These are phyloP conservation scores for Asterophora lycoperdoides DNA, from an alignment of 768 basidiomycete genomes.

Conservation along the genomic window DNA sequence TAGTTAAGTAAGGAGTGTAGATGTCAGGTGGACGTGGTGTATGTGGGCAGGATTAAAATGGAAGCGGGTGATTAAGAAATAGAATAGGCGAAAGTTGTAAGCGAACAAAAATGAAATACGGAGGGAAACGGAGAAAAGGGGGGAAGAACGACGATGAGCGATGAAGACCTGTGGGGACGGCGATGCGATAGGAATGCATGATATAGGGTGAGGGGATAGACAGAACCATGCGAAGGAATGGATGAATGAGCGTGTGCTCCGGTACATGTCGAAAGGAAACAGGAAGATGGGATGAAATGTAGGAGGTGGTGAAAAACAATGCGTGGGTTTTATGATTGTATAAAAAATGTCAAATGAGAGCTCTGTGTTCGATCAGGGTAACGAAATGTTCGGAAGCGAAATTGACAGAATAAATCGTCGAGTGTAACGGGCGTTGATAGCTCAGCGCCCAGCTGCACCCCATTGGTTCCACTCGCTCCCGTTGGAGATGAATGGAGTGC, in stretches of 20 bases:
- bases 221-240: slow-evolving; percentile 5
- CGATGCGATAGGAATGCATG: slow-evolving; percentile 2
- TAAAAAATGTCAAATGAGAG: slow-evolving; percentile 4
- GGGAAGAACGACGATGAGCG: background rate
- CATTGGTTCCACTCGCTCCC: slow-evolving; percentile 31
- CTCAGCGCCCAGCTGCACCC: slow-evolving; percentile 24
- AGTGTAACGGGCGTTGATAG: background rate
- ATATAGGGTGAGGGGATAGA: slow-evolving; percentile 13
- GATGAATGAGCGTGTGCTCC: slow-evolving; percentile 5
- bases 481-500: slow-evolving; percentile 16
- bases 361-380: too few relatives aligned
- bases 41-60: background rate
- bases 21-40: slow-evolving; percentile 19
- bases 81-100: background rate
- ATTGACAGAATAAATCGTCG: slow-evolving; percentile 10
- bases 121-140: background rate
- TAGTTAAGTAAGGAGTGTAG: slow-evolving; percentile 5
- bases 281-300: slow-evolving; percentile 14
- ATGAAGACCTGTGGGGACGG: background rate
- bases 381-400: slow-evolving; percentile 7
- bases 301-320: slow-evolving; percentile 1
- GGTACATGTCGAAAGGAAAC: slow-evolving; percentile 10
- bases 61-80: background rate
- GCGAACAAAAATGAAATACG: background rate
- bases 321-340: slow-evolving; percentile 8